These are phyloP conservation scores for Alternaria alternata DNA, from an alignment of 2,329 filamentous ascomycete species.

Conservation along the genomic window DNA sequence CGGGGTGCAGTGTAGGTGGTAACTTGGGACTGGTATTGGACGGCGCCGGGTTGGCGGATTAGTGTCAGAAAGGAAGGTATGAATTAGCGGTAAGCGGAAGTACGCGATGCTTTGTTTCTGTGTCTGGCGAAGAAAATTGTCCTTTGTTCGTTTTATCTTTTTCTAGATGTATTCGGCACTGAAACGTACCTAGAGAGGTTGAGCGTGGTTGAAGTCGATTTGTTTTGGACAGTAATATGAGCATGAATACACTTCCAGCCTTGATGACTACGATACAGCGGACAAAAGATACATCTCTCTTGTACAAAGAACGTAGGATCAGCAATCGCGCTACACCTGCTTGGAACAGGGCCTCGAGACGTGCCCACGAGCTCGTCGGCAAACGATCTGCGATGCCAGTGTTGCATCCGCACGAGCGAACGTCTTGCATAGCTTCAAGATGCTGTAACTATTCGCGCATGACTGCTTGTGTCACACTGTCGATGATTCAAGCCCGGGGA, in stretches of 20 bases:
- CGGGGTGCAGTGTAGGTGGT: constrained; percentile 3
- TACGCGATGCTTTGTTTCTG: background rate
- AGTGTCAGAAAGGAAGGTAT: constrained; percentile 9
- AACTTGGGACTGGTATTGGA: constrained; percentile 15
- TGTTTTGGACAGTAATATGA: background rate
- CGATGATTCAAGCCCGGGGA: background rate
- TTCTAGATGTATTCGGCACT: background rate
- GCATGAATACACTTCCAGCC: background rate
- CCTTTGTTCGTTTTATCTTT: background rate
- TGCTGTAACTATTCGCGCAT: background rate
- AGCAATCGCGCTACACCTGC: constrained; percentile 1
- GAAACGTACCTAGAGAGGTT: background rate
- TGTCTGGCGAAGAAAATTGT: background rate
- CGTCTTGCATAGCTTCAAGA: background rate
- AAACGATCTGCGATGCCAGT: background rate
- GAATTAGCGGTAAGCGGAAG: constrained; percentile 7
- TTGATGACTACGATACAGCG: background rate
- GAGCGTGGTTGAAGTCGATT: background rate
- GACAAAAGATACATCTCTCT: background rate
- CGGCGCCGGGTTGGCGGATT: constrained; percentile 4
- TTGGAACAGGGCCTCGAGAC: background rate
- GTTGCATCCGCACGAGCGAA: background rate
- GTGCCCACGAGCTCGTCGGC: constrained; percentile 4
- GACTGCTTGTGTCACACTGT: background rate
- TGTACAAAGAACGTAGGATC: background rate